Conservation (phyloP, 768 basidiomycete species). For the Kondoa malvinella region DNA sequence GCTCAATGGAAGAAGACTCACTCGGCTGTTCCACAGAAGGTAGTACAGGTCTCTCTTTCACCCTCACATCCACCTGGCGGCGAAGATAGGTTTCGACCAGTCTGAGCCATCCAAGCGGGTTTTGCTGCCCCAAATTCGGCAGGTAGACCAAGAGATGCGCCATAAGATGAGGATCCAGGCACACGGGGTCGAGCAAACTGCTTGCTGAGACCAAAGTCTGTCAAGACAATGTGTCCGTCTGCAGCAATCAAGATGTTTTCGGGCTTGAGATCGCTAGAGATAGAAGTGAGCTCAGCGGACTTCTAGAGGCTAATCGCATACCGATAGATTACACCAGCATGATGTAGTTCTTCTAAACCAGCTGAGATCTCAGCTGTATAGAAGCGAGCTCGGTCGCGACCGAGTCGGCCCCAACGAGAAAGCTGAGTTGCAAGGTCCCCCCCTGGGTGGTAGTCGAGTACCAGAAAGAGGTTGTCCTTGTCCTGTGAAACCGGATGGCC, state of each 20-base stretch:
- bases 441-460: constrained; percentile 94
- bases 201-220: constrained; percentile 59
- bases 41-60: constrained; percentile 52
- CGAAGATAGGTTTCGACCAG: background rate
- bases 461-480: constrained; percentile 87
- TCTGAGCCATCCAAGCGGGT: constrained; percentile 4
- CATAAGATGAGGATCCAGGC: background rate
- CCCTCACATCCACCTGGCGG: background rate
- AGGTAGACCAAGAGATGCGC: background rate
- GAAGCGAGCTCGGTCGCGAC: constrained; percentile 83
- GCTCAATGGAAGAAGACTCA: background rate
- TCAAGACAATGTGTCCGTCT: constrained; percentile 89
- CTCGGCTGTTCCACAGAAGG: constrained; percentile 41
- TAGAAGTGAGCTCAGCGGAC: background rate
- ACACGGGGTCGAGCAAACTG: constrained; percentile 11
- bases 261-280: constrained; percentile 61
- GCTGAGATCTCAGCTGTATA: constrained; percentile 92
- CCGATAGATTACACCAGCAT: constrained; percentile 87
- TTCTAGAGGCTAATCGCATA: background rate
- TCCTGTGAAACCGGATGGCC: constrained; percentile 34
- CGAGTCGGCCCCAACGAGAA: constrained; percentile 82
- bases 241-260: constrained; percentile 89
- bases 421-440: constrained; percentile 96
- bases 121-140: too few species aligned
- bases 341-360: constrained; percentile 84